Evolutionary conservation across 2,329 filamentous ascomycete genomes (phyloP).

Genomic region (Pseudonectria foliicola): DNA sequence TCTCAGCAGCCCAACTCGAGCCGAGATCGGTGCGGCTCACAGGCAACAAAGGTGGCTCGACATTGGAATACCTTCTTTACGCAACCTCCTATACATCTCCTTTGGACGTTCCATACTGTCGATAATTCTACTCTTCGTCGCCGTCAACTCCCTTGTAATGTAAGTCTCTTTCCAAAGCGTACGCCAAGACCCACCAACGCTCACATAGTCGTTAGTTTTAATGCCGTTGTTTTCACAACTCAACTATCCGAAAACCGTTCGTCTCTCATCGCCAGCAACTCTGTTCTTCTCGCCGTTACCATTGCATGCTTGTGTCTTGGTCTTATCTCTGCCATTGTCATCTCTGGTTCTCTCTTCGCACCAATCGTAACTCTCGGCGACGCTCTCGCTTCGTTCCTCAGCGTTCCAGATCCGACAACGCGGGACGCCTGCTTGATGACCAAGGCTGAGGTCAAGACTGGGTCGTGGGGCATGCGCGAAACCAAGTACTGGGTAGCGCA

Average conservation of each 20-base stretch:
- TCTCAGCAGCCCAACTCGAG: slow-evolving; percentile 45
- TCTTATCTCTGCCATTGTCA: slow-evolving; percentile 32
- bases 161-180: slow-evolving; percentile 20
- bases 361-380: slow-evolving; percentile 46
- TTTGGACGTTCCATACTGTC: slow-evolving; percentile 33
- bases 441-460: slow-evolving; percentile 37
- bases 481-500: slow-evolving; percentile 36
- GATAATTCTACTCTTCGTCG: slow-evolving; percentile 32
- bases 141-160: slow-evolving; percentile 43
- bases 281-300: slow-evolving; percentile 30
- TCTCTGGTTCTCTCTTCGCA: slow-evolving; percentile 28
- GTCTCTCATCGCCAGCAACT: slow-evolving; percentile 34
- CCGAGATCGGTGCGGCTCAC: slow-evolving; percentile 42
- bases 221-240: slow-evolving; percentile 41
- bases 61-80: slow-evolving; percentile 45
- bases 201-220: slow-evolving; percentile 33
- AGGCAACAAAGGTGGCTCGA: slow-evolving; percentile 41
- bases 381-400: slow-evolving; percentile 43
- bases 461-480: slow-evolving; percentile 36
- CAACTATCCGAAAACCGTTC: slow-evolving; percentile 8
- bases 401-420: slow-evolving; percentile 37
- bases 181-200: too few species aligned
- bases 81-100: slow-evolving; percentile 40
- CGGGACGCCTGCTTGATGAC: slow-evolving; percentile 38
- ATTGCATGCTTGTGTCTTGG: slow-evolving; percentile 35